Conservation (phyloP, 495 filamentous ascomycete genomes). For the Penicillium ucsense region DNA sequence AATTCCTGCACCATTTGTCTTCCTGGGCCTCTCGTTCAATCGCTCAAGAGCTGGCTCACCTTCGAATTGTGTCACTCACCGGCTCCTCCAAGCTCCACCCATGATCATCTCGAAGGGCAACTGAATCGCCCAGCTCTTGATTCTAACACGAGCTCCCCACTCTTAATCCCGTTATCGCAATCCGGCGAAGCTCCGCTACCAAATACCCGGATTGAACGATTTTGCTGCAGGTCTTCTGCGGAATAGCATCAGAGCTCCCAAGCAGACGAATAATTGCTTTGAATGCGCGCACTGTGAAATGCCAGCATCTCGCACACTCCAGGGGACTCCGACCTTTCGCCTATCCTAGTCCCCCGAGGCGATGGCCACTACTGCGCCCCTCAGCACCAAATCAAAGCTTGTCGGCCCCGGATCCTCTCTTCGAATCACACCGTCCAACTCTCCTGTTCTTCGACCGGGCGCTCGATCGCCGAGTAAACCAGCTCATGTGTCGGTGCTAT, state of each 20-base stretch:
- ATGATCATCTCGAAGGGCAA: too few species aligned
- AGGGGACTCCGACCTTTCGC: constrained; percentile 19
- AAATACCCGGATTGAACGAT: neutral
- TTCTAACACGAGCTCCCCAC: too few species aligned
- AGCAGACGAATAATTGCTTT: constrained; percentile 1
- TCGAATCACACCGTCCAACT: constrained; percentile 74
- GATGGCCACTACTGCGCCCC: constrained; percentile 30
- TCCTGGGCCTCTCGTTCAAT: too few species aligned
- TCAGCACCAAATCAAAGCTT: constrained; percentile 29
- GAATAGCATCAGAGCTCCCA: neutral
- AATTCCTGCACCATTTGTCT: too few species aligned
- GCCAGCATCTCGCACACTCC: constrained; percentile 9
- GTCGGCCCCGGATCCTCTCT: constrained; percentile 33
- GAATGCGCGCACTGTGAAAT: constrained; percentile 10
- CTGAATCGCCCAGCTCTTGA: too few species aligned
- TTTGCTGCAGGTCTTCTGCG: neutral
- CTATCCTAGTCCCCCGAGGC: constrained; percentile 11
- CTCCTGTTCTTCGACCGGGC: constrained; percentile 54
- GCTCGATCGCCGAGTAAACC: constrained; percentile 54
- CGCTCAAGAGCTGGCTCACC: too few species aligned
- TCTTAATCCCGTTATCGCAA: too few species aligned
- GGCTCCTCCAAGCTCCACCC: too few species aligned
- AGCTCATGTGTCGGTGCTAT: constrained; percentile 45
- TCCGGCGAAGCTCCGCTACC: too few species aligned
- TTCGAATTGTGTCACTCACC: too few species aligned